Base-by-base conservation (phyloP, 768 basidiomycete genomes). In the Tricholoma terreum region DNA sequence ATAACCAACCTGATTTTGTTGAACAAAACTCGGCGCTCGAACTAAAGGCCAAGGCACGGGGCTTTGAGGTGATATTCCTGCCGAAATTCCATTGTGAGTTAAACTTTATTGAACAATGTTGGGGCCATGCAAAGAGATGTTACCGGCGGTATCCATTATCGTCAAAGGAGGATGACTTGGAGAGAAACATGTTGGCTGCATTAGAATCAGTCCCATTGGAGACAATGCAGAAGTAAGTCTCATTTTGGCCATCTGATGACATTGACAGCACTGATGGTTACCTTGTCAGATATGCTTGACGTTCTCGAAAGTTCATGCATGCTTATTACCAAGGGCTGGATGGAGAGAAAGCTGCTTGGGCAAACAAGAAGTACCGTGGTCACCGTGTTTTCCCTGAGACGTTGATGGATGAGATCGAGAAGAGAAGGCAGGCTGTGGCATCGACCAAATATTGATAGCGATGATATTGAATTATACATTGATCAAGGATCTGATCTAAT, bases 41-140 rank as follows among this genome's bases (percentile, higher is more conserved):
- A 43, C 21, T 22, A 43, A n/a, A 43, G 15, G 15, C n/a, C 21
- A n/a, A 22, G 21, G 42, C 15, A n/a, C 42, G 14, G 21, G 42
- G 42, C 21, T 43, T 43, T 43, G 42, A 43, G 21, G 42, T 43
- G 7, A 6, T 63, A 4, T 70, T 68, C 60, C 55, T 70, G 3
- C 69, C 70, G 5, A 72, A 71, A 48, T 71, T 69, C 31, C n/a
- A n/a, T n/a, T n/a, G n/a, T n/a, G n/a, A n/a, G n/a, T 33, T 33
- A 33, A 33, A 33, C 31, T 33, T 33, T 33, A n/a, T n/a, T n/a
- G n/a, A n/a, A n/a, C n/a, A n/a, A n/a, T n/a, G n/a, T n/a, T n/a
- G n/a, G n/a, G n/a, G n/a, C n/a, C n/a, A n/a, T n/a, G n/a, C n/a
- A n/a, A n/a, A n/a, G n/a, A n/a, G n/a, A n/a, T n/a, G n/a, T n/a